A percentile compares a stretch with the other conserved stretches of the same genome.
Evolutionary conservation across 2,329 filamentous ascomycete genomes (phyloP).

Genomic region (Curvularia eragrostidis): DNA sequence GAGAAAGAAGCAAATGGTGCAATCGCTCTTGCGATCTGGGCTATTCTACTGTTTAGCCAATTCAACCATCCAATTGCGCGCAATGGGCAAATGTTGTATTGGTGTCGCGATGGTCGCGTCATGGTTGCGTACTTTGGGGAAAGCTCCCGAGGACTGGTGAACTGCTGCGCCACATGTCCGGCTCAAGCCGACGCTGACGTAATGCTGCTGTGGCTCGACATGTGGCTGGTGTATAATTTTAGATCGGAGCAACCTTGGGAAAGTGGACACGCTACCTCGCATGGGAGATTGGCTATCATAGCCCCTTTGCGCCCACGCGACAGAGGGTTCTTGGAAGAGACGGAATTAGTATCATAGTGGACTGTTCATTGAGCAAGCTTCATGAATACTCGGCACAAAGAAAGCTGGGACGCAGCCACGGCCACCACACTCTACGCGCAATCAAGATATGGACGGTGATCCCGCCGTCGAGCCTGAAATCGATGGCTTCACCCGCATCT

Average conservation of each 20-base stretch:
- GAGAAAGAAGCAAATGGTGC: conserved; percentile 13
- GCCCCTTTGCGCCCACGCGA: conserved; percentile 28
- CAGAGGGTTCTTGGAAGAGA: conserved; percentile 3
- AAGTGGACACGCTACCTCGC: conserved; percentile 43
- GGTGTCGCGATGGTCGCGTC: conserved; percentile 38
- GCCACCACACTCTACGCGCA: conserved; percentile 27
- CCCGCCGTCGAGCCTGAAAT: conserved; percentile 70
- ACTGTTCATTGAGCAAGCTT: conserved; percentile 7
- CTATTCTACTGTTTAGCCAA: conserved; percentile 1
- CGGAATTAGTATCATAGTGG: conserved; percentile 15
- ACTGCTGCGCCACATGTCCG: conserved; percentile 7
- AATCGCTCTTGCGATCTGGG: conserved; percentile 7
- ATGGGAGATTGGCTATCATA: conserved; percentile 10
- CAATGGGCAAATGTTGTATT: conserved; percentile 21
- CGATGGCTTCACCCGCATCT: conserved; percentile 84
- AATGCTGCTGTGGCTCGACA: conserved; percentile 10
- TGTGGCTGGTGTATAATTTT: conserved; percentile 24
- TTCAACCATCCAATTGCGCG: conserved; percentile 15
- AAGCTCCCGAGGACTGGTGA: conserved; percentile 21
- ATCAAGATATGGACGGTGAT: conserved; percentile 71
- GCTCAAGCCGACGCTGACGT: conserved; percentile 31
- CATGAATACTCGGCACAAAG: conserved; percentile 28
- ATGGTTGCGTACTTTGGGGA: conserved; percentile 34
- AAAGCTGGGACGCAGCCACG: conserved; percentile 32
- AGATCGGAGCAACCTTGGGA: conserved; percentile 25